Conservation (phyloP, 1,139 yeast genomes). For the Pichia terricola region DNA sequence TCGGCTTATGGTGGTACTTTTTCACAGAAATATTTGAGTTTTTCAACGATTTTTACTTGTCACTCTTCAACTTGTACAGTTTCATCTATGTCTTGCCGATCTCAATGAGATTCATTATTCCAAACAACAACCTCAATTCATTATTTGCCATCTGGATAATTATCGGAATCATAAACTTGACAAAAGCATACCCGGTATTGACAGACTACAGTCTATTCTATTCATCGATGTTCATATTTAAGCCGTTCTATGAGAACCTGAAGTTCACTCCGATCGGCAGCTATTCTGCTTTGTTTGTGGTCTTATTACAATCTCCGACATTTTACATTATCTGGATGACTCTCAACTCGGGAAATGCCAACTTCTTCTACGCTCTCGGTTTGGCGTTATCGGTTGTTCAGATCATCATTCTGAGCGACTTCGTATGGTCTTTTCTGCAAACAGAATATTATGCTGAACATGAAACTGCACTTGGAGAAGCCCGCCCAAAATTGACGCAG, state of each 20-base stretch:
- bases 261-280: slow-evolving; percentile 22
- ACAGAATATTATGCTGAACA: slow-evolving; percentile 49
- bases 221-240: slow-evolving; percentile 22
- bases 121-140: slow-evolving; percentile 26
- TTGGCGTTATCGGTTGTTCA: slow-evolving; percentile 71
- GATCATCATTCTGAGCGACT: slow-evolving; percentile 61
- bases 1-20: slow-evolving; percentile 98
- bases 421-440: slow-evolving; percentile 73
- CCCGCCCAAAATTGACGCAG: slow-evolving; percentile 33
- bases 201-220: slow-evolving; percentile 68
- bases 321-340: slow-evolving; percentile 94
- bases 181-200: slow-evolving; percentile 83
- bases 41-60: slow-evolving; percentile 73
- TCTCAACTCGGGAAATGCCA: slow-evolving; percentile 83
- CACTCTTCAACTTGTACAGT: slow-evolving; percentile 75
- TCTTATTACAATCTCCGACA: slow-evolving; percentile 62
- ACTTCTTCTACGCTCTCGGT: slow-evolving; percentile 91
- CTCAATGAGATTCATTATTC: slow-evolving; percentile 46
- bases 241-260: slow-evolving; percentile 17
- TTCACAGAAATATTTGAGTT: slow-evolving; percentile 92
- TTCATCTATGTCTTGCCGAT: slow-evolving; percentile 64
- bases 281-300: slow-evolving; percentile 18
- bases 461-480: slow-evolving; percentile 16
- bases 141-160: slow-evolving; percentile 58
- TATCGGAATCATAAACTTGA: slow-evolving; percentile 57